Evolutionary conservation across 805 yeast species (phyloP), one percentile per base, ranked within the genome.

Genomic region (Metschnikowia lochheadii): DNA sequence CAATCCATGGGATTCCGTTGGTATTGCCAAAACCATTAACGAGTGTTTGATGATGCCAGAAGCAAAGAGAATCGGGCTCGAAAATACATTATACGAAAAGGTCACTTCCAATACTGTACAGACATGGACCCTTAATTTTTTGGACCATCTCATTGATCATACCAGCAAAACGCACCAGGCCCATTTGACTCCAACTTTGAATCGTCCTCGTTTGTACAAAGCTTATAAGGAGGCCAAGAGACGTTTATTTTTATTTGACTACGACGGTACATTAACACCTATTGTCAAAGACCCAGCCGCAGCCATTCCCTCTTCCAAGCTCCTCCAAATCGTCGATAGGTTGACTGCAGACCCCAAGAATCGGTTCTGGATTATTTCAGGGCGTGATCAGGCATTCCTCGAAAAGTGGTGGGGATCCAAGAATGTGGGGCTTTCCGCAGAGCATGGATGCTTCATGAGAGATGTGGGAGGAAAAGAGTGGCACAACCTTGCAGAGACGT

Each of bases 251-350:
- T 67, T 94, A 59, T 91, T 94, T 69, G 99, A 94, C 69, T 94
- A 94, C 65, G 99, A 94, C 65, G 99, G 99, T 29, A 94, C 99
- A 1, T 75, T 94, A 58, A 89, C 99, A 0, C 98, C 98, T 13
- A 94, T 94, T 63, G 99, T 94, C 3, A 80, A 83, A 37, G 98
- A 94, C 60, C 99, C 99, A 1, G 89, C 92, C n/a, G 97, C 98
- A 0, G 99, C 99, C 0, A 87, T 94, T 39, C 99, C 99, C 2
- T 83, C 96, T 0, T 83, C 84, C 3, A 77, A 85, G 57, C 73
- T 94, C 41, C 75, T 81, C 48, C 67, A 74, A 7, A 80, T 86
- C 11, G 67, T 94, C 51, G 74, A 78, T 26, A 71, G 75, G 31
- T 74, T 94, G 48, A 75, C 85, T 2, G 73, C 75, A 13, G 98